Conservation (phyloP, 1,284 basidiomycete genomes). For the Rhodotorula sp. region DNA sequence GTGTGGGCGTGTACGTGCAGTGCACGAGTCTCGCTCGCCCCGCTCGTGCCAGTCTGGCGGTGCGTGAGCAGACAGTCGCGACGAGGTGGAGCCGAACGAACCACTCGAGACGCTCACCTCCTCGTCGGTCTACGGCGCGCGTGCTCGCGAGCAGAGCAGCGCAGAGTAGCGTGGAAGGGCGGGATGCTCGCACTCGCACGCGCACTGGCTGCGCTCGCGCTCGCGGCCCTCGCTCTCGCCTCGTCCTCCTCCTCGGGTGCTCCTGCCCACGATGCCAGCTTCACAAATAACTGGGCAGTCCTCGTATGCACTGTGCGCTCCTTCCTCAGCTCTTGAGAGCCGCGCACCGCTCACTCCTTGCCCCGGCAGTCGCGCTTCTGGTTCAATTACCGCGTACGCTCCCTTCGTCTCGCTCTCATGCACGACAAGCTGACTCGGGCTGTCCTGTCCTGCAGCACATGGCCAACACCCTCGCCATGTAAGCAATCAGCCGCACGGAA, state of each 20-base stretch:
- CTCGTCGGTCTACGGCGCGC: no score
- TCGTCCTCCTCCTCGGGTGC: background rate
- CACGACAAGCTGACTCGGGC: conserved; percentile 1
- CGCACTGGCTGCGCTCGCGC: background rate
- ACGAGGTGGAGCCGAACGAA: no score
- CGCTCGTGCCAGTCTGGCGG: no score
- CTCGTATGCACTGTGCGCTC: conserved; percentile 82
- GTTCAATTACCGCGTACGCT: conserved; percentile 89
- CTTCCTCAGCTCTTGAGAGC: fast-evolving
- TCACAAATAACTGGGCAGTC: conserved; percentile 97
- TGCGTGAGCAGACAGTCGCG: no score
- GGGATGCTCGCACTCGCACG: no score
- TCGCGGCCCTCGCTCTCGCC: background rate
- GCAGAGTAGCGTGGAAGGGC: no score
- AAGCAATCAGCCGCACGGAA: conserved; percentile 40
- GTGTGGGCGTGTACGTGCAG: no score
- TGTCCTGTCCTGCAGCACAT: conserved; percentile 69
- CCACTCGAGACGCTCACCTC: no score
- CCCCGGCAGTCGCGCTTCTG: conserved; percentile 34
- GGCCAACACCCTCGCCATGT: conserved; percentile 97
- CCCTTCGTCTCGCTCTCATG: conserved; percentile 30
- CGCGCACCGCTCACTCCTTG: background rate
- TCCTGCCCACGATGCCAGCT: conserved; percentile 1
- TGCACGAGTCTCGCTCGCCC: no score
- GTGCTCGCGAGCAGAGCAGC: no score